Evolutionary conservation across 208 protist genomes (phyloP), one percentile per base, ranked within the genome.

Genomic region (Naegleria fowleri): DNA sequence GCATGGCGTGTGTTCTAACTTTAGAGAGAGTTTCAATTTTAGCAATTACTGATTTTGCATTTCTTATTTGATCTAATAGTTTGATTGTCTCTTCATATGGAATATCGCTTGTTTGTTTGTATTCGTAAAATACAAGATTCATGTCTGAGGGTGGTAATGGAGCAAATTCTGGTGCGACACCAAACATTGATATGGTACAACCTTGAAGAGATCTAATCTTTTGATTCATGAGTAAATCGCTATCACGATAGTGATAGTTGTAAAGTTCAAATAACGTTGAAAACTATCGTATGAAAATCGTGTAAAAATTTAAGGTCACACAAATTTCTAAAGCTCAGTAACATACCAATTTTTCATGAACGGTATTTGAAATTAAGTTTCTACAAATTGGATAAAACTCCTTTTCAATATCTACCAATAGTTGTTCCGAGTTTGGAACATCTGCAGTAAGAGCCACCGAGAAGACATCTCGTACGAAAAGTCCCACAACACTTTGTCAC

Each of bases 221-320:
- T 52, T 87, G 83, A 51, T 87, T 87, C 22, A 36, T 33, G 5
- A 87, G 43, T 51, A 87, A 51, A 87, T 87, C 83, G 11, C 33
- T 41, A 33, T 87, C 83, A 29, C 33, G 83, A 87, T 87, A 87
- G 22, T 40, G 19, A 25, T 41, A 40, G 29, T 87, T 41, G 43
- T 87, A 87, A 15, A 87, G 29, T 33, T 41, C 83, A 87, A 87
- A 87, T 51, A 40, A 13, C 29, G 83, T 51, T 87, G 55, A 67
- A 67, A 67, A 67, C 55, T 67, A 29, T 67, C 1, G 0, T 13
- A 67, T 67, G 2, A 9, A 87, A 87, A 87, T 51, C 0, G 38
- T 52, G 83, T 51, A n/a, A 29, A 67, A 67, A 4, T 1, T 29
- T 0, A 67, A 29, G 55, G 22, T 67, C 19, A 67, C 22, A 67